Percentiles rank a stretch among this genome's conserved stretches.
Evolutionary conservation across 1,284 basidiomycete genomes (phyloP).

Genomic region (Pterula multifida): DNA sequence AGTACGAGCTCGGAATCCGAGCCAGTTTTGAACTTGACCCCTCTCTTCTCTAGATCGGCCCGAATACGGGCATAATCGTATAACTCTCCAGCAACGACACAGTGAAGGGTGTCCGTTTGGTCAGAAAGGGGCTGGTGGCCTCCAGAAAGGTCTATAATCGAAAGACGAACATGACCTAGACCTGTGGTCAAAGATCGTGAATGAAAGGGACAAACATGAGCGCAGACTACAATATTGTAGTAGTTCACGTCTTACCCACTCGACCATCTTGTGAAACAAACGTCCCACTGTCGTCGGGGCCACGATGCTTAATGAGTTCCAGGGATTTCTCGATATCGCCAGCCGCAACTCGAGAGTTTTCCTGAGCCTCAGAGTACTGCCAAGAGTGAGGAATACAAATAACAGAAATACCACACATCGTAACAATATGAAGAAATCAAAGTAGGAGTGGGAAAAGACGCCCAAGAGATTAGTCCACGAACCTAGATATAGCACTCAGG

Average conservation of each 20-base stretch:
- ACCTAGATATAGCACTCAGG: no score
- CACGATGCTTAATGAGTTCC: slow-evolving; percentile 10
- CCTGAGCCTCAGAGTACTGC: neutral
- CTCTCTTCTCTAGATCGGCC: slow-evolving; percentile 9
- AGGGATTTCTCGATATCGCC: slow-evolving; percentile 6
- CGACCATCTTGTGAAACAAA: slow-evolving; percentile 10
- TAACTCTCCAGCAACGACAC: slow-evolving; percentile 13
- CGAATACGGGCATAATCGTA: slow-evolving; percentile 14
- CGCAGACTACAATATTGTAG: neutral
- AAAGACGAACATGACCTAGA: slow-evolving; percentile 13
- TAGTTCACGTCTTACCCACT: slow-evolving; percentile 5
- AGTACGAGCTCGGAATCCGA: slow-evolving; percentile 12
- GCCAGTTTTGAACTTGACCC: slow-evolving; percentile 12
- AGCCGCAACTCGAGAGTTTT: neutral
- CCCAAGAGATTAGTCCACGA: no score
- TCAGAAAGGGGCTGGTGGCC: slow-evolving; percentile 15
- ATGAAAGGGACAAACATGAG: neutral
- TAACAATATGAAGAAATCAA: no score
- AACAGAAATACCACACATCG: slow-evolving; percentile 1
- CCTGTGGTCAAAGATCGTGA: slow-evolving; percentile 5
- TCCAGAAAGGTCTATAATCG: slow-evolving; percentile 13
- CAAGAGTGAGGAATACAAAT: neutral
- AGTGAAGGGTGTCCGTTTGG: slow-evolving; percentile 10
- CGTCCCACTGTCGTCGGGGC: slow-evolving; percentile 9
- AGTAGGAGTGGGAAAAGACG: no score